Evolutionary conservation across 306 rosid species (phyloP).

Genomic region (Senna tora): DNA sequence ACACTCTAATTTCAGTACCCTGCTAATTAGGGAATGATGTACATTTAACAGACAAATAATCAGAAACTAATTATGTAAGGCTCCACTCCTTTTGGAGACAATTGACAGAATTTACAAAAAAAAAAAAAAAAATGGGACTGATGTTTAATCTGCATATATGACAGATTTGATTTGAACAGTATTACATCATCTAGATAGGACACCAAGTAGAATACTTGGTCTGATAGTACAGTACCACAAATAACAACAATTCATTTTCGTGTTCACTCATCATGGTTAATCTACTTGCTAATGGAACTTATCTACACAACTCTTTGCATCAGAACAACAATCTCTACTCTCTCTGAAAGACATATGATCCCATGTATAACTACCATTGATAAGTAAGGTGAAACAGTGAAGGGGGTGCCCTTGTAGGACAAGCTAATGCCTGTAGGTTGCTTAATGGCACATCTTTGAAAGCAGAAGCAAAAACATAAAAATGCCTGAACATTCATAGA

Average conservation of each 20-base stretch:
- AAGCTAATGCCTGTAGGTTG: not conserved
- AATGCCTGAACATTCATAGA: not conserved
- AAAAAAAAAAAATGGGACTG: slow-evolving; percentile 17
- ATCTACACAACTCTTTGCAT: slow-evolving; percentile 8
- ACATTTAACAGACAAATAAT: not conserved
- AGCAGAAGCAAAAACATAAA: slow-evolving; percentile 4
- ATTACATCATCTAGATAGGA: not conserved
- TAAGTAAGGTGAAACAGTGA: not conserved
- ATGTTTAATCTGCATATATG: not conserved
- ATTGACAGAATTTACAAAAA: not conserved
- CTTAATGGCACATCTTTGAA: not conserved
- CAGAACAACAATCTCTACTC: slow-evolving; percentile 5
- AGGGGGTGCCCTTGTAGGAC: not conserved
- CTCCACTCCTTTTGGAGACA: not conserved
- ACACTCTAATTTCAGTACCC: slow-evolving; percentile 17
- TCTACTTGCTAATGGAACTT: not conserved
- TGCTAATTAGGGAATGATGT: not conserved
- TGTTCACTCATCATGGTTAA: slow-evolving; percentile 12
- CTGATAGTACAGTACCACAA: slow-evolving; percentile 21
- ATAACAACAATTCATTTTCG: slow-evolving; percentile 6
- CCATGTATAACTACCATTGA: not conserved
- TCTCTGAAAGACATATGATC: not conserved
- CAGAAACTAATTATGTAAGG: not conserved
- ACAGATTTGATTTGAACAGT: slow-evolving; percentile 2
- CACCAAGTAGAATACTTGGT: slow-evolving; percentile 10